Evolutionary conservation across 1,284 basidiomycete genomes (phyloP), one percentile per base, ranked within the genome.

Genomic region (Apiotrichum laibachii): DNA sequence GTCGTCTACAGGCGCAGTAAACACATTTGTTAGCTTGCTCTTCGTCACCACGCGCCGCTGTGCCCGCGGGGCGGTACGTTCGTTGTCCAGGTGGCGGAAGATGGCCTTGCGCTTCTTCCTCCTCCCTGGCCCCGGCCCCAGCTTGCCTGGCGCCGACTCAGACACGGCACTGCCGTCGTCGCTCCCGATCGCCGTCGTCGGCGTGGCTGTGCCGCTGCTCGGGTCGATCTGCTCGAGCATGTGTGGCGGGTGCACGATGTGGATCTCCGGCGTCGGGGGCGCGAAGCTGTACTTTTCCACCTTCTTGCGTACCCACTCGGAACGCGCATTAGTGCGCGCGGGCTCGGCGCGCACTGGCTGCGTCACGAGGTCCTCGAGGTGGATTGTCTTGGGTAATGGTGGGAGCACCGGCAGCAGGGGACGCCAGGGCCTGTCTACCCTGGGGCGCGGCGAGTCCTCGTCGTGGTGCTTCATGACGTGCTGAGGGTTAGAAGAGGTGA

Each of bases 311-410:
- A 65, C 56, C 49, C 50, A 53, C 19, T 67, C 66, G 13, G 46
- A 50, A 22, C 63, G 50, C 18, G 48, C 55, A 12, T 49, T 34
- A 1, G 63, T 60, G 12, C 46, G 31, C 49, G 59, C 58, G 1
- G 50, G 42, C 19, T 62, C 55, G 8, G 67, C 66, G 6, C 46
- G 43, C 11, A 69, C 65, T 1, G 43, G 48, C 0, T 50, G 55
- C 0, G 67, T 71, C n/a, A 65, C 70, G n/a, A 73, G 64, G 37
- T 67, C 62, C 40, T 70, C 67, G 1, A 67, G 59, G 12, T 64
- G 46, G 0, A 63, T 60, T 0, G 35, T 31, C 13, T 52, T 59
- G 0, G 70, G 68, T 19, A 72, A 51, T 0, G 56, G 33, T 1
- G 39, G 46, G 10, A 56, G 47, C 5, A 7, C 10, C 11, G 22